phyloP scores from a whole-genome alignment of 495 filamentous ascomycete species.

The Xanthoparmelia taractica region DNA sequence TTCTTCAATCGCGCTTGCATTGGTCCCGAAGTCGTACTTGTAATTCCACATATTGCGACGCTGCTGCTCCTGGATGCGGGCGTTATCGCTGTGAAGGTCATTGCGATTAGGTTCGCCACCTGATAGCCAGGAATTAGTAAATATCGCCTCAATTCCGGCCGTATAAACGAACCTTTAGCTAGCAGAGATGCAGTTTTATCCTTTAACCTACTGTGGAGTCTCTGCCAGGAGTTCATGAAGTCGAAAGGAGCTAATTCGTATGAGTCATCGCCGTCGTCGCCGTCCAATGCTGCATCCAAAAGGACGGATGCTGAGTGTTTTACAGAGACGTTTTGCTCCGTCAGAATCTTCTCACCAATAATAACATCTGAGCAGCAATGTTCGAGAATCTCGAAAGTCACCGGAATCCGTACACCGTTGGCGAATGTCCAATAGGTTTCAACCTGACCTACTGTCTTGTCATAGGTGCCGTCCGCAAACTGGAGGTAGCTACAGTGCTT shows the following conservation, averaged over 20 bases:
- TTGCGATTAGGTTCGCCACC: background rate
- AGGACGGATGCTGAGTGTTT: background rate
- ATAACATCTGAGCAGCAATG: constrained; percentile 1
- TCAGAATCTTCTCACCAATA: background rate
- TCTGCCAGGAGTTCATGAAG: background rate
- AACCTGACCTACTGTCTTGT: background rate
- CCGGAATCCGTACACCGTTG: background rate
- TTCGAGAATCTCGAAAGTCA: background rate
- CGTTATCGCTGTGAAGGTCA: no score
- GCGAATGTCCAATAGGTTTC: background rate
- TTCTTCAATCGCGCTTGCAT: background rate
- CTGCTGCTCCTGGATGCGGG: background rate
- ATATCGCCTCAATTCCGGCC: background rate
- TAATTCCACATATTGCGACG: background rate
- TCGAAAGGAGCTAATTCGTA: background rate
- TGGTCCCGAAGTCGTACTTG: background rate
- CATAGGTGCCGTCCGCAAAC: background rate
- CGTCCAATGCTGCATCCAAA: background rate
- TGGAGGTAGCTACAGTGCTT: background rate
- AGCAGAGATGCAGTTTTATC: background rate
- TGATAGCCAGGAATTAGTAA: background rate
- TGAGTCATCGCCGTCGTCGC: no score
- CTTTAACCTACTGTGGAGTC: background rate
- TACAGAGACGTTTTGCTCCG: background rate
- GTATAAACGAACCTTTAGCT: background rate